Base-by-base conservation (phyloP, 192 early-diverging fungal genomes). In the Fimicolochytrium jonesii region DNA sequence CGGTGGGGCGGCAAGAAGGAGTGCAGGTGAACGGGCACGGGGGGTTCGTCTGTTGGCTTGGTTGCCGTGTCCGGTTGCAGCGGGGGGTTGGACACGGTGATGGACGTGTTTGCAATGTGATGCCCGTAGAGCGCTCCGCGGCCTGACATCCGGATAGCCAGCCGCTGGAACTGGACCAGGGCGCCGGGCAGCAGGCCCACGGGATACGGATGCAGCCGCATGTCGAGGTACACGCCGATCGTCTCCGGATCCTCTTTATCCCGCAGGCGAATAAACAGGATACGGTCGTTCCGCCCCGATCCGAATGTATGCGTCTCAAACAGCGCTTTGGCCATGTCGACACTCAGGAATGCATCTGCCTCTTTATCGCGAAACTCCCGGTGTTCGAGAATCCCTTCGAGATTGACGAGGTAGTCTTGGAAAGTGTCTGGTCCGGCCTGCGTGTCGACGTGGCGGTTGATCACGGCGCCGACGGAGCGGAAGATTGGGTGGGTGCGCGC, bases 221-320 rank as follows among this genome's bases (percentile, higher is more conserved):
- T 15, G 42, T 66, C 64, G 11, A 66, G 31, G 41, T 66, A 66
- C 4, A 66, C 54, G 33, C 58, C 64, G n/a, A 64, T 23, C 11
- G 39, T 55, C 42, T 58, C 41, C 18, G 9, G 31, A 25, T 34
- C 39, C 18, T 20, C 32, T 2, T 10, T 4, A 36, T 57, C 54
- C 2, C 45, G 43, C 18, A 66, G 35, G 6, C 62, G 49, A 18
- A 52, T 13, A 28, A 64, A 41, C 28, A 66, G 29, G 15, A 66
- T 66, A 0, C 52, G 54, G 23, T 57, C 45, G 39, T 34, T 15
- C 17, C 55, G n/a, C 44, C 42, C 64, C 4, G 33, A 5, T 22
- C 64, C 64, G 25, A 66, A 32, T 10, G n/a, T 26, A 29, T 55
- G 34, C n/a, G 15, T 63, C 10, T 52, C 59, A 41, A 50, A 54